A percentile compares a stretch with the other conserved stretches of the same genome.
Conservation (phyloP, 257 asterid genomes). For the Asclepias syriaca region DNA sequence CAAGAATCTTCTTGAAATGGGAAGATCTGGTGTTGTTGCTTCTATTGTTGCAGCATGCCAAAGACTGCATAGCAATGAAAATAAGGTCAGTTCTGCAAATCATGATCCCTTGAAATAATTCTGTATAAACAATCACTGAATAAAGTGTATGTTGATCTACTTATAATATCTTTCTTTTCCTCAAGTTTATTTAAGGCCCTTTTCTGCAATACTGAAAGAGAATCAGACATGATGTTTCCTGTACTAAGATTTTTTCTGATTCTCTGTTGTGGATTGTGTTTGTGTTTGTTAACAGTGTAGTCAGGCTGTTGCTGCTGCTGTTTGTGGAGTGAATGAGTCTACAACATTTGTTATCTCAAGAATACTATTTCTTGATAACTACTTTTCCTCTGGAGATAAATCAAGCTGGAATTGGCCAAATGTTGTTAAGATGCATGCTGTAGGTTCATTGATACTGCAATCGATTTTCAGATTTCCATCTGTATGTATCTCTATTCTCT, state of each 20-base stretch:
- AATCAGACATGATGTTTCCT: background rate
- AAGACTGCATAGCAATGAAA: slow-evolving; percentile 61
- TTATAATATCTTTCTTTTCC: background rate
- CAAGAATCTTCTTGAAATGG: slow-evolving; percentile 66
- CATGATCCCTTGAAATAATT: background rate
- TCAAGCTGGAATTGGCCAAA: slow-evolving; percentile 80
- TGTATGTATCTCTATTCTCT: slow-evolving; percentile 43
- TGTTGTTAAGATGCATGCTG: slow-evolving; percentile 64
- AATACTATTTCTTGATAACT: slow-evolving; percentile 70
- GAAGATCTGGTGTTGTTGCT: slow-evolving; percentile 88
- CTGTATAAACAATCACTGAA: background rate
- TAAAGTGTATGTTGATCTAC: background rate
- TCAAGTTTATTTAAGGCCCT: background rate
- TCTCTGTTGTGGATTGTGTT: background rate
- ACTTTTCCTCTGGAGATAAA: slow-evolving; percentile 48
- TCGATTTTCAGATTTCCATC: slow-evolving; percentile 61
- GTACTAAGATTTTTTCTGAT: background rate
- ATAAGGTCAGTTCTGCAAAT: slow-evolving; percentile 34
- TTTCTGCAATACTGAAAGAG: background rate
- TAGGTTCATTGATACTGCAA: slow-evolving; percentile 89
- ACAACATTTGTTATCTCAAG: slow-evolving; percentile 58
- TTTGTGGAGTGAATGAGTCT: slow-evolving; percentile 48
- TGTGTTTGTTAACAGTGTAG: slow-evolving; percentile 54
- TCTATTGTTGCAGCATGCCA: slow-evolving; percentile 79
- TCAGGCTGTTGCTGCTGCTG: slow-evolving; percentile 82